Evolutionary conservation across 306 rosid genomes (phyloP).

Genomic region (Carpinus fangiana): DNA sequence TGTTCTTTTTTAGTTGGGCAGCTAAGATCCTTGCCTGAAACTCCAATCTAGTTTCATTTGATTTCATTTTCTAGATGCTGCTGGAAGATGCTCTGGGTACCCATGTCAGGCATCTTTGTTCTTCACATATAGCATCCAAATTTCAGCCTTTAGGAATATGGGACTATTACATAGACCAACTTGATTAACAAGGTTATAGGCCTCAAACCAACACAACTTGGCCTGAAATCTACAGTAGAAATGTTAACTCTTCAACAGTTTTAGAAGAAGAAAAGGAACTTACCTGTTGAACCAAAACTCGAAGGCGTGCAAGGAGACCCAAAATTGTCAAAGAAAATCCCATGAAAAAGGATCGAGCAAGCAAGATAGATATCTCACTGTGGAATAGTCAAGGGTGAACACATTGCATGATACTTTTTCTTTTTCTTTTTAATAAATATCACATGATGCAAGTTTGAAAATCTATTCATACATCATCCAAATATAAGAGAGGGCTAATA

Average conservation of each 20-base stretch:
- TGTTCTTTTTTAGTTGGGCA: neutral
- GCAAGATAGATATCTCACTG: conserved; percentile 74
- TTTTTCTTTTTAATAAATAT: neutral
- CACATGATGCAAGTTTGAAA: neutral
- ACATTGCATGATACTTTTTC: neutral
- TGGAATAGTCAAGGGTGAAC: conserved; percentile 56
- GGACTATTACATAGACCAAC: neutral
- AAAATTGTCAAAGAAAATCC: conserved; percentile 66
- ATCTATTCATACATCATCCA: neutral
- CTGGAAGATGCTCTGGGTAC: neutral
- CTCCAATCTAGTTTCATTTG: neutral
- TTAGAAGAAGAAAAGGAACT: conserved; percentile 26
- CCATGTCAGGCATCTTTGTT: neutral
- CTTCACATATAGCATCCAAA: neutral
- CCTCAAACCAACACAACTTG: neutral
- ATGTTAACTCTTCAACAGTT: neutral
- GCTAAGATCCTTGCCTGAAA: neutral
- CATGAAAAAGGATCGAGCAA: conserved; percentile 76
- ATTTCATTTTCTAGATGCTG: neutral
- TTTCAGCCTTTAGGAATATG: neutral
- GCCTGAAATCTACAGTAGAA: neutral
- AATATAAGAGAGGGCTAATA: too few relatives aligned
- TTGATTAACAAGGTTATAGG: neutral
- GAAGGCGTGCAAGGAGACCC: conserved; percentile 81
- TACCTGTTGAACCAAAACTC: conserved; percentile 85